Conservation (phyloP, 2,329 filamentous ascomycete genomes). For the Tolypocladium endophyticum region DNA sequence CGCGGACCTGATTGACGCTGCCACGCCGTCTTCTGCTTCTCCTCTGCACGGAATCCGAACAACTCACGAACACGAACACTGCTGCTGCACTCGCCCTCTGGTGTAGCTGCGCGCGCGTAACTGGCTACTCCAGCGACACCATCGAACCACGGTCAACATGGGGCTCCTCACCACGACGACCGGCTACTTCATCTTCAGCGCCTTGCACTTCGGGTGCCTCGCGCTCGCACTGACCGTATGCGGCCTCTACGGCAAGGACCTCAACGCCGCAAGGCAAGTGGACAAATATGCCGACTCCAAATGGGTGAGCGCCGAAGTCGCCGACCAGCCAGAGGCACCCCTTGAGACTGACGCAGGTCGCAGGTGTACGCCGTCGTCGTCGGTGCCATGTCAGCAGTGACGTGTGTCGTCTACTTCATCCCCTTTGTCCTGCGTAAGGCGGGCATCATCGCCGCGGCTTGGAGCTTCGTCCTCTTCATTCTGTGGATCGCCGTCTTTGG, state of each 20-base stretch:
- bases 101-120: not conserved
- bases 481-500: slow-evolving; percentile 78
- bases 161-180: slow-evolving; percentile 31
- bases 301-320: slow-evolving; percentile 46
- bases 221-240: slow-evolving; percentile 66
- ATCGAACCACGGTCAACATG: slow-evolving; percentile 22
- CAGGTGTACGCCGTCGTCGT: slow-evolving; percentile 64
- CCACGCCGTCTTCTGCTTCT: not conserved
- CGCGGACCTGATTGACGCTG: not conserved
- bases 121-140: not conserved
- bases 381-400: slow-evolving; percentile 53
- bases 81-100: not conserved
- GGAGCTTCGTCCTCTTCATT: slow-evolving; percentile 63
- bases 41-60: not conserved
- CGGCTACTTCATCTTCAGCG: slow-evolving; percentile 44
- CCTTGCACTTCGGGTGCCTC: slow-evolving; percentile 67
- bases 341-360: not conserved
- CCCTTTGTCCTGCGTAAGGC: slow-evolving; percentile 47
- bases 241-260: slow-evolving; percentile 66
- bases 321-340: not conserved
- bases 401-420: slow-evolving; percentile 54
- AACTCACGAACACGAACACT: too few species aligned
- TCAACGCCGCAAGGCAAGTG: slow-evolving; percentile 41
- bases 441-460: slow-evolving; percentile 43
- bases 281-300: slow-evolving; percentile 47